Evolutionary conservation across 352 stramenopile species (phyloP).

Genomic region (Pythium periplocum): DNA sequence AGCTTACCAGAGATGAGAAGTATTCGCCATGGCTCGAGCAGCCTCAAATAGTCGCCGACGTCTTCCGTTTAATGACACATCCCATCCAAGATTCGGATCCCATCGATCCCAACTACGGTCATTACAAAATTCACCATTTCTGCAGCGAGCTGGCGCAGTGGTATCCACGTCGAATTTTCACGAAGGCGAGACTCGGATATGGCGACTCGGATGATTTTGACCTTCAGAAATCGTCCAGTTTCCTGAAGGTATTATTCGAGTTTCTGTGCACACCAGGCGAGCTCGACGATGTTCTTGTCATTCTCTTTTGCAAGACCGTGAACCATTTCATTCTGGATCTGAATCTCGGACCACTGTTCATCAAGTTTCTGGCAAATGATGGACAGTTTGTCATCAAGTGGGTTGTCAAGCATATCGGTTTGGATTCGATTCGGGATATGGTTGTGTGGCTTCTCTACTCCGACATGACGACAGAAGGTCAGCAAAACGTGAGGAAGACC

Average conservation of each 20-base stretch:
- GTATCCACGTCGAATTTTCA: conserved; percentile 75
- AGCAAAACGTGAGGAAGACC: conserved; percentile 60
- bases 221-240: conserved; percentile 38
- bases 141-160: conserved; percentile 75
- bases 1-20: conserved; percentile 70
- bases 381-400: conserved; percentile 66
- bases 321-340: conserved; percentile 78
- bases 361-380: conserved; percentile 63
- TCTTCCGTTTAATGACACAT: conserved; percentile 68
- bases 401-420: conserved; percentile 74
- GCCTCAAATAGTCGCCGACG: conserved; percentile 77
- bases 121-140: conserved; percentile 82
- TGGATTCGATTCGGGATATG: conserved; percentile 81
- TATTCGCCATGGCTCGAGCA: conserved; percentile 70
- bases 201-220: conserved; percentile 44
- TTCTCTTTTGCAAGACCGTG: conserved; percentile 85
- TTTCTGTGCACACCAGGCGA: conserved; percentile 65
- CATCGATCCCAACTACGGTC: conserved; percentile 66
- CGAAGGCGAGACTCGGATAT: conserved; percentile 24
- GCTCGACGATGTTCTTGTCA: conserved; percentile 71
- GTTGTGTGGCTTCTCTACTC: conserved; percentile 83
- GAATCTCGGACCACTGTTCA: conserved; percentile 59
- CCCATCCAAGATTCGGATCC: conserved; percentile 26
- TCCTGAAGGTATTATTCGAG: conserved; percentile 82
- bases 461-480: conserved; percentile 63